These are phyloP conservation scores for Xylariaceae sp. DNA, from an alignment of 2,329 filamentous ascomycete genomes.

Conservation along the genomic window DNA sequence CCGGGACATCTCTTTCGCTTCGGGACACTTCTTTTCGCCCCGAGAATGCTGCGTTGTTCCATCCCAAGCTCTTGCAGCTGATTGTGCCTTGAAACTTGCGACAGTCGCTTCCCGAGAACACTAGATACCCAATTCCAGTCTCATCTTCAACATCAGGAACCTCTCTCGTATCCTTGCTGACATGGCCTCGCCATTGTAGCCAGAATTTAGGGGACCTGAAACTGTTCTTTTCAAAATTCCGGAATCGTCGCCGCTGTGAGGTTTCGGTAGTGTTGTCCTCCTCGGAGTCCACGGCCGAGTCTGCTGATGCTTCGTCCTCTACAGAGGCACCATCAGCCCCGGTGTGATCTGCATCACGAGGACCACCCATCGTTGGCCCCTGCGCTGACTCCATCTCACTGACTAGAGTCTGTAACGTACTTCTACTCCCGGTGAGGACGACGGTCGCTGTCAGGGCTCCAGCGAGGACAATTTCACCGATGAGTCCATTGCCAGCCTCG, in stretches of 20 bases:
- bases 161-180: not conserved
- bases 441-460: conserved; percentile 11
- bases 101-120: conserved; percentile 21
- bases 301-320: not conserved
- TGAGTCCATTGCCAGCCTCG: conserved; percentile 12
- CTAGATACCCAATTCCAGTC: conserved; percentile 19
- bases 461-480: conserved; percentile 10
- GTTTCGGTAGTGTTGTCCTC: conserved; percentile 1
- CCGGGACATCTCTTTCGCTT: conserved; percentile 1
- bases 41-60: conserved; percentile 15
- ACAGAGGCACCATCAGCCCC: no score
- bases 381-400: conserved; percentile 3
- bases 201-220: conserved; percentile 23
- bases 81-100: conserved; percentile 19
- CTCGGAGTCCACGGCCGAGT: not conserved
- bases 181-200: conserved; percentile 13
- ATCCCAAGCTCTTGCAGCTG: conserved; percentile 15
- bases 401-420: conserved; percentile 8
- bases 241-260: conserved; percentile 8
- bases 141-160: not conserved
- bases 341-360: no score
- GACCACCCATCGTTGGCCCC: not conserved
- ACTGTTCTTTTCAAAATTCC: conserved; percentile 20
- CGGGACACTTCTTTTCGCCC: conserved; percentile 12
- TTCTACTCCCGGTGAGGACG: conserved; percentile 17